Conservation (phyloP, 495 filamentous ascomycete species). For the Podospora sp. region DNA sequence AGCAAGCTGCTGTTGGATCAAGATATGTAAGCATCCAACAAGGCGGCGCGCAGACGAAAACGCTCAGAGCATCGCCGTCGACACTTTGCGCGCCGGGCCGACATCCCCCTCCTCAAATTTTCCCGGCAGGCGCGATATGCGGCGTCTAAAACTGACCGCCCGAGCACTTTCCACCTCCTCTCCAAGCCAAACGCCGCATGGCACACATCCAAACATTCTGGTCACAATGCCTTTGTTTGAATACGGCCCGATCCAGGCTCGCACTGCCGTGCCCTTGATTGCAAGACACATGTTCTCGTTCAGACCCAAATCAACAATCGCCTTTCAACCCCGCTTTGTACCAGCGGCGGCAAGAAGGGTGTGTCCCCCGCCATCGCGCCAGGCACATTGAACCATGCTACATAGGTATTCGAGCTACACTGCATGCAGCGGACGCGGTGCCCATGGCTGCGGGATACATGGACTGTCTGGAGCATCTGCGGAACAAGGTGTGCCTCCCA, state of each 20-base stretch:
- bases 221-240: constrained; percentile 4
- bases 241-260: constrained; percentile 10
- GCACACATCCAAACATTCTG: not conserved
- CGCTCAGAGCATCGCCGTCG: not conserved
- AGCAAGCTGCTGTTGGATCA: not conserved
- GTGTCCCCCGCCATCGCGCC: not conserved
- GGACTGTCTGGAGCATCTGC: not conserved
- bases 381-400: not conserved
- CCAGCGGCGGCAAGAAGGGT: not conserved
- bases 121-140: constrained; percentile 27
- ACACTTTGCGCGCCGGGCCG: not conserved
- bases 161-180: not conserved
- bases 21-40: not conserved
- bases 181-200: not conserved
- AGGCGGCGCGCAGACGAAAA: not conserved
- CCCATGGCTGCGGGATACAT: not conserved
- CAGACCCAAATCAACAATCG: not conserved
- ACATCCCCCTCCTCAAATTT: constrained; percentile 12
- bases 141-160: constrained; percentile 20
- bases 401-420: not conserved
- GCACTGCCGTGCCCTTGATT: not conserved
- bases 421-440: not conserved
- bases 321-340: not conserved
- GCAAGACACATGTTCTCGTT: not conserved
- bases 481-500: not conserved